Evolutionary conservation across 805 yeast species (phyloP), one percentile per base, ranked within the genome.

Genomic region (Candida silvicultrix): DNA sequence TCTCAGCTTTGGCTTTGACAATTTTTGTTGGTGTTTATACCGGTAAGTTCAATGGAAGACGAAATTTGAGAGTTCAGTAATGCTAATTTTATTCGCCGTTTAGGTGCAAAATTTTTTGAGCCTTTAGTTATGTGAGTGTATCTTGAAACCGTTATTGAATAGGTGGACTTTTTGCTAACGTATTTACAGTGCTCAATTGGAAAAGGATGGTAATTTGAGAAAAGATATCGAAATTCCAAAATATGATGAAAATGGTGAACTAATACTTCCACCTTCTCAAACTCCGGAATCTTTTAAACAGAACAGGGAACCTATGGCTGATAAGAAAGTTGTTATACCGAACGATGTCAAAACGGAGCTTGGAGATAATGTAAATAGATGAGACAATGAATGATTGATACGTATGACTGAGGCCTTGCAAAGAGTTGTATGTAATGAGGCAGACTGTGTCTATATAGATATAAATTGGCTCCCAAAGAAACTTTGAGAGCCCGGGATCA

Each of bases 71-170:
- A 19, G 32, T 39, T 20, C 12, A 21, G 43, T 48, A 41, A 40
- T 29, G 44, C 11, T 14, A 9, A 12, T 5, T n/a, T n/a, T n/a
- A n/a, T n/a, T n/a, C n/a, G n/a, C n/a, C n/a, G n/a, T 16, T 7
- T 23, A 64, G 87, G 86, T 3, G 64, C 78, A 46, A 78, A 74
- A 58, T 85, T 85, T 64, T 85, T 87, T 69, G 82, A 82, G 54
- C 95, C 95, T 2, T 61, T 85, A 16, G 75, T 85, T 3, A 74
- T 85, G 81, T 77, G 69, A 57, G 83, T 75, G 83, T 75, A 15
- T 3, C 4, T 4, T 11, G 9, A 11, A 48, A 52, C 54, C 32
- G 32, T 35, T 37, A 21, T 37, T 4, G 6, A 15, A 21, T 5
- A 5, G 7, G 2, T 6, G 18, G 35, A 15, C n/a, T 41, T 52